Evolutionary conservation across 768 basidiomycete species (phyloP).

Genomic region (Amanita pallidorosea): DNA sequence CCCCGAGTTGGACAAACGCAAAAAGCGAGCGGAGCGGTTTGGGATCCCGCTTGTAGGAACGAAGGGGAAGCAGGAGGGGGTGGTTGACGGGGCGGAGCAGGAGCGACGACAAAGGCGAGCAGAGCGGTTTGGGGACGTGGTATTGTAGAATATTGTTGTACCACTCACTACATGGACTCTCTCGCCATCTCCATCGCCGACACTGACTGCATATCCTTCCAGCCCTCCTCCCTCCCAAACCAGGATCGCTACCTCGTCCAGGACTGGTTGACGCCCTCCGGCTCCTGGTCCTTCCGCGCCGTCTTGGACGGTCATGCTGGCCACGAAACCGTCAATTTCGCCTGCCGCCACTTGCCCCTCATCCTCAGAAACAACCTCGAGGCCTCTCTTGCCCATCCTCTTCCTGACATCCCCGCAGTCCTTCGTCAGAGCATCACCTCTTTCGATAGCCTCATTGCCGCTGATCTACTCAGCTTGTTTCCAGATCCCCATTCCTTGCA

Average conservation of each 20-base stretch:
- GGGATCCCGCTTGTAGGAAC: constrained; percentile 13
- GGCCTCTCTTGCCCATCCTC: not conserved
- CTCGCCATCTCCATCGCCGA: constrained; percentile 18
- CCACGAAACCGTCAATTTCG: constrained; percentile 34
- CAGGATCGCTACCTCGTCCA: constrained; percentile 37
- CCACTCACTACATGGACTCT: constrained; percentile 8
- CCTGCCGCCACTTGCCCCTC: constrained; percentile 19
- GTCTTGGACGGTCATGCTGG: constrained; percentile 45
- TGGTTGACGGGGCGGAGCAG: constrained; percentile 46
- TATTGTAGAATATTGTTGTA: not conserved
- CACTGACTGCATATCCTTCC: constrained; percentile 33
- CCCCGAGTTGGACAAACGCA: constrained; percentile 32
- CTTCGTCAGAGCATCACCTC: constrained; percentile 23
- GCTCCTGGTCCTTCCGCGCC: constrained; percentile 33
- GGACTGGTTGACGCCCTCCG: constrained; percentile 26
- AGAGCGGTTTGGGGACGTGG: constrained; percentile 25
- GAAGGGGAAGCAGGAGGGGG: constrained; percentile 15
- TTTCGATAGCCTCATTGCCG: constrained; percentile 26
- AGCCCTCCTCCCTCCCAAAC: constrained; percentile 33
- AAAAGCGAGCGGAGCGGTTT: constrained; percentile 59
- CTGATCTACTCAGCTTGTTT: constrained; percentile 29
- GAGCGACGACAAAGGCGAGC: constrained; percentile 52
- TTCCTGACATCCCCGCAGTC: constrained; percentile 16
- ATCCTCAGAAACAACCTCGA: constrained; percentile 18
- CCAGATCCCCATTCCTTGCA: constrained; percentile 23